A percentile compares a stretch with the other conserved stretches of the same genome.
Conservation (phyloP, 495 filamentous ascomycete species). For the Aspergillus avenaceus region DNA sequence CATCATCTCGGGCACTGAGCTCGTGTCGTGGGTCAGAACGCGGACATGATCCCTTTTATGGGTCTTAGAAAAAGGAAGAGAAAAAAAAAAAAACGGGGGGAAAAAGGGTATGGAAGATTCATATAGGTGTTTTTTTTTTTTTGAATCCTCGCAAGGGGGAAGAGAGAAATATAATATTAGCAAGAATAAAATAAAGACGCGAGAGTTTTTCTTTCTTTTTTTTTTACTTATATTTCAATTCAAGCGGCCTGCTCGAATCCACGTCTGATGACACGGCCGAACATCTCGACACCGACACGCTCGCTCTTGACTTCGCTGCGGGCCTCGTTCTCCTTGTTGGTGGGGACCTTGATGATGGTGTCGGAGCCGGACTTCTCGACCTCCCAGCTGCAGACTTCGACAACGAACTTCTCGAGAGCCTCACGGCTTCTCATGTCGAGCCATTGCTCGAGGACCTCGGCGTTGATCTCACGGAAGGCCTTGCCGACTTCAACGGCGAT, state of each 20-base stretch:
- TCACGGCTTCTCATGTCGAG: slow-evolving; percentile 68
- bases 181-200: slow-evolving; percentile 9
- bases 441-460: slow-evolving; percentile 77
- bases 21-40: slow-evolving; percentile 10
- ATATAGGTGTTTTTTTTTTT: slow-evolving; percentile 1
- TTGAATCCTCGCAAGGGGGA: slow-evolving; percentile 3
- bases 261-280: slow-evolving; percentile 83
- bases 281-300: slow-evolving; percentile 70
- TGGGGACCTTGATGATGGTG: slow-evolving; percentile 67
- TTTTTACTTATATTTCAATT: slow-evolving; percentile 8
- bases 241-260: slow-evolving; percentile 88
- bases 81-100: too few species aligned
- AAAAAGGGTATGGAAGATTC: too few species aligned
- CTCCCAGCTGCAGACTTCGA: slow-evolving; percentile 83
- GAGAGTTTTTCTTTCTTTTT: too few species aligned
- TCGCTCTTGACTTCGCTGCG: slow-evolving; percentile 94
- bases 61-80: background rate
- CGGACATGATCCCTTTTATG: slow-evolving; percentile 11
- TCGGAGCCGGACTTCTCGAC: slow-evolving; percentile 43
- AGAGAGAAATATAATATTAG: slow-evolving; percentile 13
- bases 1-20: slow-evolving; percentile 19
- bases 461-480: slow-evolving; percentile 77
- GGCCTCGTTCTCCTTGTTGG: slow-evolving; percentile 98
- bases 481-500: slow-evolving; percentile 89
- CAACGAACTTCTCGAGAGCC: slow-evolving; percentile 74